Base-by-base conservation (phyloP, 1,284 basidiomycete genomes). In the Stereum hirsutum region DNA sequence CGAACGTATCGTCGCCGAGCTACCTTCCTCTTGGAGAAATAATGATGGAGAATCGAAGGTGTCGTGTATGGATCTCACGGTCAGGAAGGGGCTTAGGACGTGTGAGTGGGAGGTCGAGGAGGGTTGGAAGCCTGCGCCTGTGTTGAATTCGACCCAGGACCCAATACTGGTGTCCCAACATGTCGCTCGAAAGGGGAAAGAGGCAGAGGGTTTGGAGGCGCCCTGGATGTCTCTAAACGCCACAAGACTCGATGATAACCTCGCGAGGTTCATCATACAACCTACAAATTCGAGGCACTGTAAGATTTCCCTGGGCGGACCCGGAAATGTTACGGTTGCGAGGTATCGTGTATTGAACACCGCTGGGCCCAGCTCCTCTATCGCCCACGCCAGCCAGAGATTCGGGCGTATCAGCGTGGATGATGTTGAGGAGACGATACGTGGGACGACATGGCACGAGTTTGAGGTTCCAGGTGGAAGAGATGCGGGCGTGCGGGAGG, bases 281-380 rank as follows among this genome's bases (percentile, higher is more conserved):
- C 74, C 79, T 2, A 61, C 57, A 36, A 81, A 85, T 54, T 81
- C 82, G 8, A 74, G 83, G 15, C 66, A 66, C 7, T 89, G 86
- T 54, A 61, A 72, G 39, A 48, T 88, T 15, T 70, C 75, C 44
- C 78, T 87, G 47, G 71, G 77, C 46, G 66, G 66, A 39, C 66
- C 63, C 2, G 19, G 27, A 3, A 66, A n/a, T n/a, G n/a, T n/a
- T n/a, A n/a, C n/a, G n/a, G n/a, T 83, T 33, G 60, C 53, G 30
- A 55, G 57, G 26, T 72, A 74, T 47, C 55, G 55, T 39, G 67
- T 67, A 12, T 54, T 52, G 7, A n/a, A 17, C 23, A 10, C 10
- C 19, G 8, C 40, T 17, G 31, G 41, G 31, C 2, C 28, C 47
- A 2, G n/a, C n/a, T n/a, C n/a, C n/a, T n/a, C n/a, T n/a, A n/a